These are phyloP conservation scores for Colletotrichum lindemuthianum DNA, from an alignment of 2,329 filamentous ascomycete genomes.

Conservation along the genomic window DNA sequence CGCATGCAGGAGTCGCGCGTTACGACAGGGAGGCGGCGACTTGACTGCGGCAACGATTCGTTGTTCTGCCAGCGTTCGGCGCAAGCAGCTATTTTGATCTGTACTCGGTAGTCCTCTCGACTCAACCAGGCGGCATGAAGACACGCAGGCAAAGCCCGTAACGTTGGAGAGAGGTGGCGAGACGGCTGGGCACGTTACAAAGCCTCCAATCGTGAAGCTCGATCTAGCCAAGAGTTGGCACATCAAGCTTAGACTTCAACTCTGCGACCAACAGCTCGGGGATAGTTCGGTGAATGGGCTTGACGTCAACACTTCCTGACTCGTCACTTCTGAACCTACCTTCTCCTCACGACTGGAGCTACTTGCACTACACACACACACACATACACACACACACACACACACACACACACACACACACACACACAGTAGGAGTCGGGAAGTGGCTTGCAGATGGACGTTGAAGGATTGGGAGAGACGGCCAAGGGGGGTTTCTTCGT, in stretches of 20 bases:
- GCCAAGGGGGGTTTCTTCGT: neutral
- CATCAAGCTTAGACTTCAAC: slow-evolving; percentile 35
- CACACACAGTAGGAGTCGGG: neutral
- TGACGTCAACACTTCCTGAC: slow-evolving; percentile 28
- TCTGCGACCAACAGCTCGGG: slow-evolving; percentile 26
- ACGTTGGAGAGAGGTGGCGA: slow-evolving; percentile 26
- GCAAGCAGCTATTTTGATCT: slow-evolving; percentile 28
- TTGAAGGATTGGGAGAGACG: slow-evolving; percentile 18
- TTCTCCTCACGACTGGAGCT: slow-evolving; percentile 25
- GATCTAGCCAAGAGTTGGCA: slow-evolving; percentile 29
- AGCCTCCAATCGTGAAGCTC: slow-evolving; percentile 25
- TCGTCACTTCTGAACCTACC: slow-evolving; percentile 13
- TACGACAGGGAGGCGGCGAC: slow-evolving; percentile 9
- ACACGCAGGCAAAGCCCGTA: slow-evolving; percentile 15
- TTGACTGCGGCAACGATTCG: slow-evolving; percentile 23
- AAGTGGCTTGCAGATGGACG: slow-evolving; percentile 21
- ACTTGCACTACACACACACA: neutral
- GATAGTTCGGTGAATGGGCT: slow-evolving; percentile 32
- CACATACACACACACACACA: too few relatives aligned
- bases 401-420: too few relatives aligned
- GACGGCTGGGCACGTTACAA: slow-evolving; percentile 14
- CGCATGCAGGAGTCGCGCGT: slow-evolving; percentile 8
- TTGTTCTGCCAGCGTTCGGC: slow-evolving; percentile 18
- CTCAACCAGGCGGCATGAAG: slow-evolving; percentile 17
- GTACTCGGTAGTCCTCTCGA: neutral